Base-by-base conservation (phyloP, 805 yeast species). In the Candida maris region DNA sequence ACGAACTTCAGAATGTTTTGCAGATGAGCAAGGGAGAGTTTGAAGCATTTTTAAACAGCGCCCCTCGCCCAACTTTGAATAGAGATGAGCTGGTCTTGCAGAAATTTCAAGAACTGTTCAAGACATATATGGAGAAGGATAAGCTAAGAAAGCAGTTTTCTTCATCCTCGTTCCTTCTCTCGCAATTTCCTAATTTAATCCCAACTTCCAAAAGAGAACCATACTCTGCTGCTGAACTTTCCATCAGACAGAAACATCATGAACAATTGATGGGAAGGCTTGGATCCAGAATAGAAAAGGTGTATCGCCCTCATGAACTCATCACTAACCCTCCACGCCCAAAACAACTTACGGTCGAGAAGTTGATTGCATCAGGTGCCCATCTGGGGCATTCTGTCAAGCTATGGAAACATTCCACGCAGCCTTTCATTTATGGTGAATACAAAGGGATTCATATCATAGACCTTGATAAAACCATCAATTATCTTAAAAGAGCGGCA, bases 321-420 rank as follows among this genome's bases (percentile, higher is more conserved):
- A 67, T 81, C 20, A 66, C 68, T 30, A 62, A 68, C 17, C 95
- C 96, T 13, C 65, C 73, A 23, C 50, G 67, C 10, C 66, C 77
- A 16, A 61, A 71, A 16, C 76, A 84, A 38, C 57, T 85, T 9
- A 71, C 91, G 3, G 67, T 88, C 24, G 67, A 86, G 20, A 78
- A 78, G 39, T 70, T 93, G 35, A 59, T 91, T 61, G 91, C 96
- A 3, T 86, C 97, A 0, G 97, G 96, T 35, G 91, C 91, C 30
- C 98, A 93, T 61, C 67, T 93, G 48, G 98, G 98, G 19, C 97
- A 91, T 51, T 74, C 95, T n/a, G 81, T 77, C 23, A 68, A 82
- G 3, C 67, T 81, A 43, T 83, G 81, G 77, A 78, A 94, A 49
- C 79, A 88, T 7, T 73, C 83, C 19, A 85, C 89, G 34, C 91